A percentile compares a stretch with the other conserved stretches of the same genome.
phyloP scores from a whole-genome alignment of 2,329 filamentous ascomycete species.

The Fusarium temperatum region DNA sequence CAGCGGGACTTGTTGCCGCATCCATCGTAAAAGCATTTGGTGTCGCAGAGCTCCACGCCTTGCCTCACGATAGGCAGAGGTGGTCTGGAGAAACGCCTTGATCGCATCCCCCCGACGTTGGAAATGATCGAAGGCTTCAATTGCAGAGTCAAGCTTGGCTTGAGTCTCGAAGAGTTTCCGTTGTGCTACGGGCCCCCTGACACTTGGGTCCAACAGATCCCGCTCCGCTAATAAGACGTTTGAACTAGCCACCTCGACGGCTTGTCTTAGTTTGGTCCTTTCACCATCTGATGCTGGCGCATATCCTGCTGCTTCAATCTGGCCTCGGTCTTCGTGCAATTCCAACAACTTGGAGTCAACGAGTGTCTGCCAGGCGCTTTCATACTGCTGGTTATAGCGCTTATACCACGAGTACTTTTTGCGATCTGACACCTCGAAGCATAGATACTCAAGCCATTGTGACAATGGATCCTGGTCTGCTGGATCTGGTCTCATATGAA shows the following conservation, averaged over 20 bases:
- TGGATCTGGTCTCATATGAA: slow-evolving; percentile 37
- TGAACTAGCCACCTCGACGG: slow-evolving; percentile 27
- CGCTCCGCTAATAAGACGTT: slow-evolving; percentile 30
- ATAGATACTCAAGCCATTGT: slow-evolving; percentile 53
- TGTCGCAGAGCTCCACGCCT: slow-evolving; percentile 24
- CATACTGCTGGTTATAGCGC: slow-evolving; percentile 12
- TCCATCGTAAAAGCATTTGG: slow-evolving; percentile 34
- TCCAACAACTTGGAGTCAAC: slow-evolving; percentile 7
- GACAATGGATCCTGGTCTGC: slow-evolving; percentile 46
- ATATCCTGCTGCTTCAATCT: slow-evolving; percentile 12
- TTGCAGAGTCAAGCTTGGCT: slow-evolving; percentile 22
- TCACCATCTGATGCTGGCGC: not conserved
- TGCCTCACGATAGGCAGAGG: slow-evolving; percentile 19
- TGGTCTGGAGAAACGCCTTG: slow-evolving; percentile 3
- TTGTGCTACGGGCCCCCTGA: slow-evolving; percentile 9
- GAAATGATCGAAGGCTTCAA: slow-evolving; percentile 23
- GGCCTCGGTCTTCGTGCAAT: slow-evolving; percentile 2
- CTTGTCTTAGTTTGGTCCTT: slow-evolving; percentile 1
- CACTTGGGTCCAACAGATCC: slow-evolving; percentile 26
- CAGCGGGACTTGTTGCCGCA: slow-evolving; percentile 23
- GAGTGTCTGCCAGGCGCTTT: slow-evolving; percentile 27
- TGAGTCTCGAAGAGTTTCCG: slow-evolving; percentile 20
- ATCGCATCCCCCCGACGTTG: slow-evolving; percentile 14
- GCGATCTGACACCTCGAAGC: slow-evolving; percentile 37
- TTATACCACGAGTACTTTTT: slow-evolving; percentile 29